phyloP scores from a whole-genome alignment of 2,329 filamentous ascomycete species.

The Teratosphaeria nubilosa region DNA sequence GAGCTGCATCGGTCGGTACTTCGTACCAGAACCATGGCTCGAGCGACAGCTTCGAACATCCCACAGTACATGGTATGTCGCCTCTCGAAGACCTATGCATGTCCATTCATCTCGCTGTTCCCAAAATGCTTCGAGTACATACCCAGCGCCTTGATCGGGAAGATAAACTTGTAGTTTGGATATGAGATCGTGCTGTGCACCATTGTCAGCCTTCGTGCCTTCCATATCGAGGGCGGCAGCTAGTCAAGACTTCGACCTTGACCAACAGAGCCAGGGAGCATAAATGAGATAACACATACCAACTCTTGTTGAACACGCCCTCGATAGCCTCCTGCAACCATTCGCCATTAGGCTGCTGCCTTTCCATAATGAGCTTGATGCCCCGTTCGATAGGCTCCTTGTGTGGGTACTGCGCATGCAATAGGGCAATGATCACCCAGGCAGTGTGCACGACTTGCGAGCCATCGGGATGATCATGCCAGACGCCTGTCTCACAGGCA shows the following conservation, averaged over 20 bases:
- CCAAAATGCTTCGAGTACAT: conserved; percentile 63
- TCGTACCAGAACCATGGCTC: not conserved
- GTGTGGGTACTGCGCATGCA: conserved; percentile 75
- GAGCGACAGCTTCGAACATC: not conserved
- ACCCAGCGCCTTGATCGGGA: conserved; percentile 85
- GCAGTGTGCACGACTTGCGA: conserved; percentile 92
- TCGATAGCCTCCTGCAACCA: conserved; percentile 95
- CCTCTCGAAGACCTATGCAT: not conserved
- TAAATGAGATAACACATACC: conserved; percentile 42
- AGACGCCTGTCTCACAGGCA: conserved; percentile 68
- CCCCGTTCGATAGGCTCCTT: conserved; percentile 61
- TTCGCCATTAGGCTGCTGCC: conserved; percentile 81
- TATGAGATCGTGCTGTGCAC: conserved; percentile 81
- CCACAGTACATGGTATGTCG: not conserved
- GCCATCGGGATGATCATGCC: conserved; percentile 59
- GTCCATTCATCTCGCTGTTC: conserved; percentile 2
- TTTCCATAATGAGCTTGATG: conserved; percentile 68
- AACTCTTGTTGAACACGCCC: conserved; percentile 97
- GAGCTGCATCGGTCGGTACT: not conserved
- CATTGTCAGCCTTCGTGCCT: conserved; percentile 2
- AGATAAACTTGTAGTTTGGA: conserved; percentile 97
- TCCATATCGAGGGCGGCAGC: not conserved
- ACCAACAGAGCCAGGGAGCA: not conserved
- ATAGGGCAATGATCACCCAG: conserved; percentile 70
- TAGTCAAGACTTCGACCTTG: not conserved